These are phyloP conservation scores for Lentinula sp. DNA, from an alignment of 768 basidiomycete genomes.

Conservation along the genomic window DNA sequence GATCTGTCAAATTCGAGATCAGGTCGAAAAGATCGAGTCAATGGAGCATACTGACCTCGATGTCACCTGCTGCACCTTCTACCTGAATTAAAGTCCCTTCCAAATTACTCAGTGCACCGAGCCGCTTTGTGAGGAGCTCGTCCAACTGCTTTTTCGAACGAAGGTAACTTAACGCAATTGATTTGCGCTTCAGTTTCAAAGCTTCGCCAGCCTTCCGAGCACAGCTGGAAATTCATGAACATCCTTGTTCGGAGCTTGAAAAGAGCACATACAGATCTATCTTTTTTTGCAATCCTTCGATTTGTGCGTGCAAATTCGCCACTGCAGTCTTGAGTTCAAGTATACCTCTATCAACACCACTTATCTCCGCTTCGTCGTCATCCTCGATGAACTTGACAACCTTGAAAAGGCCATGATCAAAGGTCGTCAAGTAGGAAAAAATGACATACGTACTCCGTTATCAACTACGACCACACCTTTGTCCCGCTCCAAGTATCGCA, in stretches of 20 bases:
- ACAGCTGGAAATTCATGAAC: slow-evolving; percentile 37
- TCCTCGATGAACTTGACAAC: slow-evolving; percentile 73
- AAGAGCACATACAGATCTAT: slow-evolving; percentile 58
- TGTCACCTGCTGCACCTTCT: slow-evolving; percentile 84
- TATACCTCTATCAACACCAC: slow-evolving; percentile 77
- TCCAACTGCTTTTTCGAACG: slow-evolving; percentile 78
- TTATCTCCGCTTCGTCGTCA: slow-evolving; percentile 39
- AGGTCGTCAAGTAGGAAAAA: not conserved
- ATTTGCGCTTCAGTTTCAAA: slow-evolving; percentile 64
- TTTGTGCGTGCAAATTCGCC: slow-evolving; percentile 58
- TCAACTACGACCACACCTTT: slow-evolving; percentile 55
- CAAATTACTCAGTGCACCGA: slow-evolving; percentile 68
- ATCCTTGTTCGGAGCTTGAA: not conserved
- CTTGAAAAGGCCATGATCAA: slow-evolving; percentile 27
- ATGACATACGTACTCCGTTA: slow-evolving; percentile 47
- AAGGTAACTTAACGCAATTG: slow-evolving; percentile 70
- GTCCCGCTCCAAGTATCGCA: slow-evolving; percentile 81
- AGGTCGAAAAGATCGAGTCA: not conserved
- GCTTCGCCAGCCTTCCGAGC: slow-evolving; percentile 61
- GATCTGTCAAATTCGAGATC: slow-evolving; percentile 44
- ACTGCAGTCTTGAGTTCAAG: slow-evolving; percentile 75
- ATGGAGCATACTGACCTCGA: slow-evolving; percentile 51
- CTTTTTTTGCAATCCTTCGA: slow-evolving; percentile 60
- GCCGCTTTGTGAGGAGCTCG: slow-evolving; percentile 67
- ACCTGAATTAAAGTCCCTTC: slow-evolving; percentile 75